Evolutionary conservation across 306 rosid genomes (phyloP).

Genomic region (Cucurbita moschata): DNA sequence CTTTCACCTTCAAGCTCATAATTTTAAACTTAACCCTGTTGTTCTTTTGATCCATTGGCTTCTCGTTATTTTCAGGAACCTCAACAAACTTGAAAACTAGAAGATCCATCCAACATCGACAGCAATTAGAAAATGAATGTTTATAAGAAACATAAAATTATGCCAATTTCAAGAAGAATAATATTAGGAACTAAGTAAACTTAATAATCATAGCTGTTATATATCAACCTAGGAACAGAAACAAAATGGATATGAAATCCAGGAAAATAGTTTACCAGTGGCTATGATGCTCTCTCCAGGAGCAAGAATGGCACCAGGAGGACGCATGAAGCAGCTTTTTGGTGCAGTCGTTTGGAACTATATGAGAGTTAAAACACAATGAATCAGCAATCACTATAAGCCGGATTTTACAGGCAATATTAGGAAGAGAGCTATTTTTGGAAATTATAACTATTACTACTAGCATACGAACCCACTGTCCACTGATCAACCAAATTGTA

Average conservation of each 20-base stretch:
- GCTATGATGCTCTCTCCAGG: slow-evolving; percentile 97
- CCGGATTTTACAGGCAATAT: background rate
- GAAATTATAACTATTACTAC: background rate
- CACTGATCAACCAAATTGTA: background rate
- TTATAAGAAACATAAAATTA: background rate
- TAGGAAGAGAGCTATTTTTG: background rate
- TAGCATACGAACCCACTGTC: background rate
- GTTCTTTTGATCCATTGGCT: slow-evolving; percentile 57
- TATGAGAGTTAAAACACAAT: slow-evolving; percentile 7
- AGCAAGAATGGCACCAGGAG: slow-evolving; percentile 91
- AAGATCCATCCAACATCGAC: slow-evolving; percentile 7
- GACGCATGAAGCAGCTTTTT: slow-evolving; percentile 99
- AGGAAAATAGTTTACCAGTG: slow-evolving; percentile 41
- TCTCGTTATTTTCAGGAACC: slow-evolving; percentile 85
- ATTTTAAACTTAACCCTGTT: slow-evolving; percentile 88
- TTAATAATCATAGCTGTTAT: background rate
- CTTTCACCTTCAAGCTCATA: slow-evolving; percentile 98
- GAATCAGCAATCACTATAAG: background rate
- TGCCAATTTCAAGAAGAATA: background rate
- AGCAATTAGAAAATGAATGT: background rate
- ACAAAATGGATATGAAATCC: background rate
- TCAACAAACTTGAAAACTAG: slow-evolving; percentile 96
- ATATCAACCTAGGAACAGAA: background rate
- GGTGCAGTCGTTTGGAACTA: slow-evolving; percentile 99
- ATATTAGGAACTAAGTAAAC: background rate